Percentiles rank a stretch among this genome's conserved stretches.
These are phyloP conservation scores for Ustulina deusta DNA, from an alignment of 2,329 filamentous ascomycete genomes.

Conservation along the genomic window DNA sequence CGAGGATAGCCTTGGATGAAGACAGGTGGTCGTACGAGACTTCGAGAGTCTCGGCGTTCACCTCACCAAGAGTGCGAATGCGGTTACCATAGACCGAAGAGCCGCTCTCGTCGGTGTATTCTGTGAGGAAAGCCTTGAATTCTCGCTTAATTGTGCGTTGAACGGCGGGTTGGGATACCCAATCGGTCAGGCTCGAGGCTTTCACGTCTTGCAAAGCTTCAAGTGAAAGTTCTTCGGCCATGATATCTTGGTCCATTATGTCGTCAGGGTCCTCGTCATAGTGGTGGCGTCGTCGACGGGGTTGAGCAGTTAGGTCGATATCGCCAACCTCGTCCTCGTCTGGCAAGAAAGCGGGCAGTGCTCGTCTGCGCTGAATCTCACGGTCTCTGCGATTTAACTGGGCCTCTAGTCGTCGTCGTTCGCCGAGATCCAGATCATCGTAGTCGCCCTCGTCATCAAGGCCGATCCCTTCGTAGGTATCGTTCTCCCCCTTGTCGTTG, in stretches of 20 bases:
- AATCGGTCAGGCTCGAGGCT: constrained; percentile 91
- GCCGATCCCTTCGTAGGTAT: constrained; percentile 76
- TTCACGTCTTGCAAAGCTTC: constrained; percentile 95
- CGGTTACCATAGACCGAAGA: constrained; percentile 94
- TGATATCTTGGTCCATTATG: constrained; percentile 90
- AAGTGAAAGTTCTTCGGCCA: constrained; percentile 94
- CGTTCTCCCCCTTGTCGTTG: constrained; percentile 72
- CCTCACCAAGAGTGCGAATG: constrained; percentile 93
- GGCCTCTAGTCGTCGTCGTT: constrained; percentile 77
- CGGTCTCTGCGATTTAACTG: constrained; percentile 79
- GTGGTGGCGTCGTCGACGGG: constrained; percentile 83
- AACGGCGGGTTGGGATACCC: constrained; percentile 90
- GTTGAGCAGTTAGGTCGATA: constrained; percentile 86
- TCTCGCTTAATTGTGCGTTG: constrained; percentile 94
- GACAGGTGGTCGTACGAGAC: constrained; percentile 95
- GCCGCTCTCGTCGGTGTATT: constrained; percentile 90
- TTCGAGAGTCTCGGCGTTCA: constrained; percentile 96
- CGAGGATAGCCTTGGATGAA: constrained; percentile 90
- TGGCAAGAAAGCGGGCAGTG: constrained; percentile 79
- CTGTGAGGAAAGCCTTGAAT: constrained; percentile 97
- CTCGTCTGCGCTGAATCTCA: constrained; percentile 74
- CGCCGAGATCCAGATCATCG: constrained; percentile 74
- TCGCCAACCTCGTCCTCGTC: constrained; percentile 87
- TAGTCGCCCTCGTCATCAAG: constrained; percentile 84
- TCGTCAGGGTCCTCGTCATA: constrained; percentile 97